phyloP scores from a whole-genome alignment of 1,284 basidiomycete species.

The Heterobasidion irregulare region DNA sequence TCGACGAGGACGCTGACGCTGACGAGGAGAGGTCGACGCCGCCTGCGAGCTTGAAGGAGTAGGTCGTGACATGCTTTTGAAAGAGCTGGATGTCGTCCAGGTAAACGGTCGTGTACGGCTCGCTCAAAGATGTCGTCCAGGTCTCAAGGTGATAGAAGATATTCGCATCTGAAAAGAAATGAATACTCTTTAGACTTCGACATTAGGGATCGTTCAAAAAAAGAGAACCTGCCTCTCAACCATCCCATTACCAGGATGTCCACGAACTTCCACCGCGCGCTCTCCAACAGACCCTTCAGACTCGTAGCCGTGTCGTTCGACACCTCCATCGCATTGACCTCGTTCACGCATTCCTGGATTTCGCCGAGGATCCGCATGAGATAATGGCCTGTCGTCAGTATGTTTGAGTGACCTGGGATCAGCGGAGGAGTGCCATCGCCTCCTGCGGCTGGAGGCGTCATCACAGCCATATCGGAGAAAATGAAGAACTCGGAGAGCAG shows the following conservation, averaged over 20 bases:
- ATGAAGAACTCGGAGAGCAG: constrained; percentile 87
- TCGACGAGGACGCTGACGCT: constrained; percentile 35
- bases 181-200: too few relatives aligned
- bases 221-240: constrained; percentile 59
- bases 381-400: constrained; percentile 79
- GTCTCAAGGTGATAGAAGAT: constrained; percentile 82
- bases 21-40: constrained; percentile 44
- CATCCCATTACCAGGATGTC: constrained; percentile 78
- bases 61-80: constrained; percentile 75
- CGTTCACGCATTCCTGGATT: constrained; percentile 80
- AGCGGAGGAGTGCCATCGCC: constrained; percentile 35
- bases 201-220: background rate
- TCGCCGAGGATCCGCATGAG: constrained; percentile 76
- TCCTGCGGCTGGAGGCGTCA: constrained; percentile 31
- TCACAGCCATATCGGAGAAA: constrained; percentile 70
- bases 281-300: constrained; percentile 72
- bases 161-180: constrained; percentile 63
- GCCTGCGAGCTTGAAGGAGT: constrained; percentile 79
- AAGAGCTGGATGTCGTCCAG: constrained; percentile 76
- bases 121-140: constrained; percentile 62
- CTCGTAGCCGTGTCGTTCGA: constrained; percentile 63
- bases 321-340: constrained; percentile 78
- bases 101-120: constrained; percentile 54
- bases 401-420: constrained; percentile 73
- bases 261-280: constrained; percentile 82